Conservation (phyloP, 164 flowering plant species). For the Stephania japonica region DNA sequence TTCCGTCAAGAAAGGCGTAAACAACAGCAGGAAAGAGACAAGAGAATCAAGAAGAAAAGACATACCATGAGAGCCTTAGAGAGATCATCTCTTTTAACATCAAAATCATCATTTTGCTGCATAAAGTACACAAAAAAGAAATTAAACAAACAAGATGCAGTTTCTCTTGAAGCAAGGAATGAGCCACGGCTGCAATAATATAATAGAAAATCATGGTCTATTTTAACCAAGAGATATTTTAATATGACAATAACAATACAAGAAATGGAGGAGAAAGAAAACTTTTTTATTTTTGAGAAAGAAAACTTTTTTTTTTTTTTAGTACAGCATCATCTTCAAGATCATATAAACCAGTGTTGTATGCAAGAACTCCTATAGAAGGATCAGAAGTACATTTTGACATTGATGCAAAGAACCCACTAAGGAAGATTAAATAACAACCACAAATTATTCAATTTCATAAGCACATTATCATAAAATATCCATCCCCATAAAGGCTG, state of each 20-base stretch:
- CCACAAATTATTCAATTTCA: background rate
- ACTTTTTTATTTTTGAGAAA: no score
- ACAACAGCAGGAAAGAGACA: no score
- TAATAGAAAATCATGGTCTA: background rate
- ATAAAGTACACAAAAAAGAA: background rate
- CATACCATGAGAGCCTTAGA: slow-evolving; percentile 89
- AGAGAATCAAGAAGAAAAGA: background rate
- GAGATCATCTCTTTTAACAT: slow-evolving; percentile 67
- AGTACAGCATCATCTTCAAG: background rate
- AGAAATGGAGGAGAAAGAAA: background rate
- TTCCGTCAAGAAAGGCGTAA: background rate
- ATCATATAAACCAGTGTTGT: background rate
- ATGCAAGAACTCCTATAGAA: background rate
- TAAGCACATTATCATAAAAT: background rate
- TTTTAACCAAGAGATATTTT: background rate
- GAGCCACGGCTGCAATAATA: background rate
- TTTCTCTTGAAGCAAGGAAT: background rate
- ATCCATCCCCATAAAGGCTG: background rate
- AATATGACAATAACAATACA: background rate
- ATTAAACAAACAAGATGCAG: background rate
- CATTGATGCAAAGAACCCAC: background rate
- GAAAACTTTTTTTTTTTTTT: background rate
- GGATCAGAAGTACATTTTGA: background rate
- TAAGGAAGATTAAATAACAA: background rate
- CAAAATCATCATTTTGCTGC: slow-evolving; percentile 60